Base-by-base conservation (phyloP, 2,329 filamentous ascomycete genomes). In the Hypoxylon sp. region DNA sequence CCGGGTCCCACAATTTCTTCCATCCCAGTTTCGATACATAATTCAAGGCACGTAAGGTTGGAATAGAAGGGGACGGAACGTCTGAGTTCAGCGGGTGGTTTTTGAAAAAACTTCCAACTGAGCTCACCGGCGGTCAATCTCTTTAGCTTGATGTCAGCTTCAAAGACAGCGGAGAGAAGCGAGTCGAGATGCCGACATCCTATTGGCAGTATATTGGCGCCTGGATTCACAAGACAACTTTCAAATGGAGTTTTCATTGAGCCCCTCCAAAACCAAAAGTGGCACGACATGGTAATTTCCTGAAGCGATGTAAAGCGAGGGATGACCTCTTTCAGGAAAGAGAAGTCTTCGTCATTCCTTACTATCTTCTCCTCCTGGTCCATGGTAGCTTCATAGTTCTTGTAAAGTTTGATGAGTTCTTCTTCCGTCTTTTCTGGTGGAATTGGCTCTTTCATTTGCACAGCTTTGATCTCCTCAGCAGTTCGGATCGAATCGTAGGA, bases 91-190 rank as follows among this genome's bases (percentile, higher is more conserved):
- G 67, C 57, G 13, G 72, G 67, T 19, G 75, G 73, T 11, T 58
- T 61, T 29, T 73, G 55, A 53, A 77, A 77, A 55, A 75, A 76
- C 37, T 58, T 35, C 75, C 75, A 78, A 51, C 70, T 70, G 19
- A 77, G 46, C 1, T 33, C 24, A 13, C 70, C 72, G 1, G 70
- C 74, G 5, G 63, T 65, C 17, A 78, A 62, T 8, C 37, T 70
- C 22, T 55, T 68, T 44, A 76, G 37, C 14, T 55, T 60, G 55
- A 70, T 70, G 8, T 65, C 59, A 3, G 63, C 53, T 14, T 65
- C 59, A 31, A 59, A 72, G 22, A 73, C 64, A 29, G 75, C 75
- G 14, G 57, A 26, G 37, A 78, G 70, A 5, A 78, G 64, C 8
- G 73, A 67, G 6, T 76, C 67, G 44, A 78, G 65, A 8, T 70